Evolutionary conservation across 164 flowering plant species (phyloP), one percentile per base, ranked within the genome.

Genomic region (Stephania japonica): DNA sequence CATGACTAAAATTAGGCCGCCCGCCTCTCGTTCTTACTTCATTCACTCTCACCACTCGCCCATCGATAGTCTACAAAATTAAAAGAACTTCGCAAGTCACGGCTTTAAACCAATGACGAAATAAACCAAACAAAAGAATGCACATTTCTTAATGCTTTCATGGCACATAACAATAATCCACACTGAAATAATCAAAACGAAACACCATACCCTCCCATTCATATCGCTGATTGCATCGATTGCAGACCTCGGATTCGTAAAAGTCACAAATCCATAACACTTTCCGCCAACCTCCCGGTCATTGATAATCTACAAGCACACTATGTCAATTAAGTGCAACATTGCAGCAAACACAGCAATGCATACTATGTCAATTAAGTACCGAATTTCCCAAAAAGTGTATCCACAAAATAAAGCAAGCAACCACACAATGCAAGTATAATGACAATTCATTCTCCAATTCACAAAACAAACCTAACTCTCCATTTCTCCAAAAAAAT

Each of bases 261-360:
- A 95, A 69, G 99, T 95, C 66, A 95, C 93, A 84, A 95, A 95
- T 11, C 89, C 94, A 82, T 91, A 93, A 84, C 99, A 93, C 80
- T 89, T 95, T 50, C 98, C 99, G 42, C 97, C 91, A 72, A 84
- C 72, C 4, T 79, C 79, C 16, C 80, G 93, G 75, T 88, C 99
- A 85, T 89, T 91, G 24, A 88, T 82, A 76, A 95, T 87, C 99
- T 95, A 86, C 75, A 80, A 0, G 14, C 4, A 43, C 56, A 75
- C 9, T 21, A 49, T 38, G 38, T 32, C 26, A 16, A 23, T 62
- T 25, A 1, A n/a, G 23, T 41, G 47, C 26, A 25, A 21, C 7
- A 23, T 68, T 68, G 23, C 13, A 12, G 12, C 8, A 7, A 75
- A 47, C 42, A 25, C 42, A 62, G 70, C 27, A 32, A 32, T 32